Base-by-base conservation (phyloP, 2,329 filamentous ascomycete species). In the Xylariaceae sp. region DNA sequence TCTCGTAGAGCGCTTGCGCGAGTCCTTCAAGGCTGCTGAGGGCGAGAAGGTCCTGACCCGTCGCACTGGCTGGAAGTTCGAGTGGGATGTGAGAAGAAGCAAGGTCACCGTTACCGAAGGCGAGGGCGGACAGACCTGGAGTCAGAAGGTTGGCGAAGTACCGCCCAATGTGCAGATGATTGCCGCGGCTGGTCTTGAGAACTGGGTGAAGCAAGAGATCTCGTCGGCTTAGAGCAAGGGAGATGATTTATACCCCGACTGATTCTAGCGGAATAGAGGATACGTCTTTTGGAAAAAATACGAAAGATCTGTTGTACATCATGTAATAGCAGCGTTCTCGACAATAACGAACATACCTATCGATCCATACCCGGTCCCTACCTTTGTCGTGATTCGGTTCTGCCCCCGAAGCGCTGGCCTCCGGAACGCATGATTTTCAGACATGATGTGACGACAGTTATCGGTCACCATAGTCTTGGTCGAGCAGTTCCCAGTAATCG, bases 11-110 rank as follows among this genome's bases (percentile, higher is more conserved):
- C 78, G 87, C 35, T 77, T 93, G 18, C 78, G 89, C 1, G 83
- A 84, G 70, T 78, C 78, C 0, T 92, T 51, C 34, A 45, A 45
- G 42, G 10, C 42, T 45, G 13, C 84, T 71, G 73, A 75, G 55
- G 74, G 68, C 17, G 73, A 60, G 1, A 69, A 76, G 15, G 4
- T 15, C 44, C 74, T 85, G n/a, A 92, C 90, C 0, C 79, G 87
- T 35, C 80, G 90, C 42, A 96, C 90, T 0, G 90, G 90, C 13
- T 96, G 91, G 92, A 92, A 78, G 52, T 79, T 96, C 39, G 79
- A 82, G 4, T 96, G 90, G 91, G 90, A 96, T 73, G 84, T 96
- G 7, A n/a, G 48, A 4, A 39, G 53, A 2, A 30, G 23, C 39
- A 56, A 53, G 15, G 58, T 56, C 37, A 35, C 34, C 13, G 39